Percentiles rank a stretch among this genome's conserved stretches.
Conservation (phyloP, 2,329 filamentous ascomycete genomes). For the Paecilomyces formosus region DNA sequence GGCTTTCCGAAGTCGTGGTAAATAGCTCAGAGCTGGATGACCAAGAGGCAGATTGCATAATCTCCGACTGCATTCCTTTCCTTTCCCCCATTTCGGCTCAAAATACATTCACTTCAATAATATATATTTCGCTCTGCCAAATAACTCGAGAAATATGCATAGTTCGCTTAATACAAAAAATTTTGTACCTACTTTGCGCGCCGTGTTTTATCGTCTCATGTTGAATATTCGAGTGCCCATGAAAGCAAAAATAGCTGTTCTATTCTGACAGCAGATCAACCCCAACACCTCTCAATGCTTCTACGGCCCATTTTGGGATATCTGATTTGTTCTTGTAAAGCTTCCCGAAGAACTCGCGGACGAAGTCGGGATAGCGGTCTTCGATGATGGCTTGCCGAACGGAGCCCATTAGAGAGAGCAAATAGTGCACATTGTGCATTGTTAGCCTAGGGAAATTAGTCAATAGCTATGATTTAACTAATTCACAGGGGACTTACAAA, state of each 20-base stretch:
- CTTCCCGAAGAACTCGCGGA: constrained; percentile 69
- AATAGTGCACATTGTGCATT: constrained; percentile 93
- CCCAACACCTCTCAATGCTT: constrained; percentile 69
- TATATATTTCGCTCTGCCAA: neutral
- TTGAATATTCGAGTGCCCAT: neutral
- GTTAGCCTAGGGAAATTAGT: constrained; percentile 53
- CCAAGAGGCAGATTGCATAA: neutral
- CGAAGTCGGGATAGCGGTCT: constrained; percentile 70
- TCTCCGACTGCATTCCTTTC: neutral
- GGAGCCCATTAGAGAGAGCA: constrained; percentile 73
- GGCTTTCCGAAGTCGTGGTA: no score
- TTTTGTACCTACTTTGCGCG: neutral
- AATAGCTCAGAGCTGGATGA: no score
- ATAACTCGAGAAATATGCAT: neutral
- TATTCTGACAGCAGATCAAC: constrained; percentile 56
- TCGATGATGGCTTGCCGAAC: constrained; percentile 71
- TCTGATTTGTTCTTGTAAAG: constrained; percentile 60
- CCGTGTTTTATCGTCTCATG: neutral
- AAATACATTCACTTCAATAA: neutral
- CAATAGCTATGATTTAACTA: constrained; percentile 3
- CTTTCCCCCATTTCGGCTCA: neutral
- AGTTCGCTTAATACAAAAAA: neutral
- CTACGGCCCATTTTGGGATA: constrained; percentile 79
- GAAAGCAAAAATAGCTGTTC: neutral
- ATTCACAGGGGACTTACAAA: constrained; percentile 34